Percentiles rank a stretch among this genome's conserved stretches.
These are phyloP conservation scores for Prunus yedoensis DNA, from an alignment of 331 rosid genomes.

Conservation along the genomic window DNA sequence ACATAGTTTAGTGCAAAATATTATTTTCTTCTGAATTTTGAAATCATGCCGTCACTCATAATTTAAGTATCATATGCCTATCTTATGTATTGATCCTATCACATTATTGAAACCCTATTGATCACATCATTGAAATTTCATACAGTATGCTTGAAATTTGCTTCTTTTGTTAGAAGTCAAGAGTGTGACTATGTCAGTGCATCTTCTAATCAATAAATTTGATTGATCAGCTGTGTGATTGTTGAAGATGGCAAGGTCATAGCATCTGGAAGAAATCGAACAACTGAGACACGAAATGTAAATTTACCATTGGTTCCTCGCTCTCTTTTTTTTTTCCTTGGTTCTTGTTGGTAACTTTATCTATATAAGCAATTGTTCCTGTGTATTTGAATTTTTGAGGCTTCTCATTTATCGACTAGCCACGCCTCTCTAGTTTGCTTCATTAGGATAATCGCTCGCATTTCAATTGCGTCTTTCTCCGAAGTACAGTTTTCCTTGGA, in stretches of 20 bases:
- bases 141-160: background rate
- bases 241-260: slow-evolving; percentile 70
- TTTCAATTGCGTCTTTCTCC: too few relatives aligned
- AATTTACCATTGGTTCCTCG: slow-evolving; percentile 15
- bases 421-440: background rate
- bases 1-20: too few relatives aligned
- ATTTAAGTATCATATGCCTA: background rate
- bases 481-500: too few relatives aligned
- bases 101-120: too few relatives aligned
- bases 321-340: background rate
- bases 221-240: slow-evolving; percentile 65
- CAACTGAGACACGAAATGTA: slow-evolving; percentile 89
- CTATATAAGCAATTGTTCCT: background rate
- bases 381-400: background rate
- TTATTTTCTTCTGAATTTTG: background rate
- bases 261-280: slow-evolving; percentile 80
- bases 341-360: background rate
- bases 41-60: background rate
- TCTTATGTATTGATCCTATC: background rate
- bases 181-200: background rate
- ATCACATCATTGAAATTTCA: background rate
- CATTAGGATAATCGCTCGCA: too few relatives aligned
- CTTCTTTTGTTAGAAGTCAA: background rate
- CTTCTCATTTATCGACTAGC: background rate
- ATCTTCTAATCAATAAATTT: slow-evolving; percentile 23